phyloP scores from a whole-genome alignment of 2,329 filamentous ascomycete species.

The Coniochaeta sp. region DNA sequence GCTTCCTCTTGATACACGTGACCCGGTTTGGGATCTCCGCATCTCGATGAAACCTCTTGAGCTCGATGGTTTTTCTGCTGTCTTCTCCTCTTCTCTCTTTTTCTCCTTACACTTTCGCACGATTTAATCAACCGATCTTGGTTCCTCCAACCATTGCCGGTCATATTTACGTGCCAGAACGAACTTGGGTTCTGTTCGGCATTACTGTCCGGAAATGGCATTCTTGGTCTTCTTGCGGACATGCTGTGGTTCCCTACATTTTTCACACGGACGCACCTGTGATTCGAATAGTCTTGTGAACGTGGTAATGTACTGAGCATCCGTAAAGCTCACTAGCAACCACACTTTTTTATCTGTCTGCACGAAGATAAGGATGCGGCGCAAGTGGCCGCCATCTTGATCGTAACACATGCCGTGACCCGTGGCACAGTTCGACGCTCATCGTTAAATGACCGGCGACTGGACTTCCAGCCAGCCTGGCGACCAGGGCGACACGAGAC shows the following conservation, averaged over 20 bases:
- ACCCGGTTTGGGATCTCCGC: neutral
- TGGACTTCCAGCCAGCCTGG: too few relatives aligned
- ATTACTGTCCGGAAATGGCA: constrained; percentile 2
- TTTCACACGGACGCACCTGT: neutral
- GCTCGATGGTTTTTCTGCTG: neutral
- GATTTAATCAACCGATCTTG: constrained; percentile 54
- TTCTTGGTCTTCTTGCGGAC: neutral
- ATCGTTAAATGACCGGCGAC: too few relatives aligned
- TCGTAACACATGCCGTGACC: too few relatives aligned
- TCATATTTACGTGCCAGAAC: constrained; percentile 58
- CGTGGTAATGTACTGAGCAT: neutral
- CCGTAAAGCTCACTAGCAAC: neutral
- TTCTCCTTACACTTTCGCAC: constrained; percentile 42
- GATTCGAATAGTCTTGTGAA: neutral
- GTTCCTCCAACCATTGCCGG: constrained; percentile 41
- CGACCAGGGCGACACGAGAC: too few relatives aligned
- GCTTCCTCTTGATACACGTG: neutral
- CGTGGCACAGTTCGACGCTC: too few relatives aligned
- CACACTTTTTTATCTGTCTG: neutral
- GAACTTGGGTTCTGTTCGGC: constrained; percentile 16
- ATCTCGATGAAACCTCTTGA: neutral
- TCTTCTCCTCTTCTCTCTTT: constrained; percentile 6
- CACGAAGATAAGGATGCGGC: neutral
- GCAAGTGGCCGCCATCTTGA: neutral
- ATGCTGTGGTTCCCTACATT: neutral